Conservation (phyloP, 768 basidiomycete species). For the Chiua virens region DNA sequence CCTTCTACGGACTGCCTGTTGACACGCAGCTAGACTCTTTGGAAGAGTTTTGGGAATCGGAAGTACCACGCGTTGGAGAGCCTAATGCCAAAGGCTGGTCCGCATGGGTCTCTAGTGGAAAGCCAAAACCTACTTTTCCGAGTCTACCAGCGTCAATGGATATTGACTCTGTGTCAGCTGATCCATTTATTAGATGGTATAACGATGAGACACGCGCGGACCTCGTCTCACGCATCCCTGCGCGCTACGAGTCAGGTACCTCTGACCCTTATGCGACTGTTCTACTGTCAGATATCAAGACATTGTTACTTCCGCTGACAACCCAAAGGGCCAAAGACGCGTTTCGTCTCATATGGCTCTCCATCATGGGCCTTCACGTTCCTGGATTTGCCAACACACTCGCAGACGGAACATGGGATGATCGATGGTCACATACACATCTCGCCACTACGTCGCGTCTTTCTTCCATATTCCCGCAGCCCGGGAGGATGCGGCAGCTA, state of each 20-base stretch:
- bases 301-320: slow-evolving; percentile 50
- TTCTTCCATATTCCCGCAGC: slow-evolving; percentile 51
- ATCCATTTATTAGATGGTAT: slow-evolving; percentile 73
- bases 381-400: slow-evolving; percentile 59
- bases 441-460: slow-evolving; percentile 48
- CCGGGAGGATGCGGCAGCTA: slow-evolving; percentile 30
- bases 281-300: slow-evolving; percentile 70
- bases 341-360: slow-evolving; percentile 71
- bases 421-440: slow-evolving; percentile 60
- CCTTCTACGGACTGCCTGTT: slow-evolving; percentile 44
- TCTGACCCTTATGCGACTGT: slow-evolving; percentile 73
- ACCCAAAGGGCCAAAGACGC: slow-evolving; percentile 47
- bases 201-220: slow-evolving; percentile 55
- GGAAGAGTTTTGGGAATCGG: slow-evolving; percentile 86
- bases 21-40: slow-evolving; percentile 53
- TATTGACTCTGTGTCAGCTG: slow-evolving; percentile 36
- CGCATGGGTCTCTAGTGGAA: slow-evolving; percentile 52
- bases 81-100: slow-evolving; percentile 66
- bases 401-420: slow-evolving; percentile 53
- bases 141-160: slow-evolving; percentile 15
- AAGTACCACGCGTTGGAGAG: slow-evolving; percentile 75
- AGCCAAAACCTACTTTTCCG: slow-evolving; percentile 29
- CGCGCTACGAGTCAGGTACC: slow-evolving; percentile 50
- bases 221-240: slow-evolving; percentile 42
- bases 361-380: slow-evolving; percentile 66